A percentile compares a stretch with the other conserved stretches of the same genome.
These are phyloP conservation scores for Tripidium arundinaceum DNA, from an alignment of 202 grass and related monocot species.

Conservation along the genomic window DNA sequence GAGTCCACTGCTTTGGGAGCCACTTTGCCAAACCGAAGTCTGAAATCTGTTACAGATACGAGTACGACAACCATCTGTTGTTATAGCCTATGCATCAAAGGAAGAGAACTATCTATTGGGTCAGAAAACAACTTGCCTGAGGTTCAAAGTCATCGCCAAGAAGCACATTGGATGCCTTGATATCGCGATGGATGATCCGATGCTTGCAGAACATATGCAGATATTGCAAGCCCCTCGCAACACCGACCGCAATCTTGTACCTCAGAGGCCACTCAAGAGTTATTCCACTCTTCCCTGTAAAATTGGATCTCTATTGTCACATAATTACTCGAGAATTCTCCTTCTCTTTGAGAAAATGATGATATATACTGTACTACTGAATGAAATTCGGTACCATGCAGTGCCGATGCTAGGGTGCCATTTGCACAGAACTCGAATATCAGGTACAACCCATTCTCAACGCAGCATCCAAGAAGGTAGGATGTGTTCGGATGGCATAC, in stretches of 20 bases:
- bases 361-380: background rate
- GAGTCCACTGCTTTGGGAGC: constrained; percentile 95
- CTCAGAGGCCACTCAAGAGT: constrained; percentile 66
- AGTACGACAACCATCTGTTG: no score
- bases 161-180: constrained; percentile 87
- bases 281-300: constrained; percentile 56
- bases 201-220: constrained; percentile 86
- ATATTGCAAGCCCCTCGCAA: constrained; percentile 82
- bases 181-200: constrained; percentile 86
- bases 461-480: constrained; percentile 79
- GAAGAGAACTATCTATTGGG: no score
- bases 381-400: constrained; percentile 54
- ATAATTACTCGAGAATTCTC: background rate
- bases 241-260: constrained; percentile 77
- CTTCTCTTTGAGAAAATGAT: no score
- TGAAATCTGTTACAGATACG: constrained; percentile 68
- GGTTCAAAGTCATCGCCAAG: constrained; percentile 77
- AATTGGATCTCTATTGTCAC: constrained; percentile 4
- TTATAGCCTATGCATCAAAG: no score
- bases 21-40: constrained; percentile 94
- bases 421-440: constrained; percentile 72
- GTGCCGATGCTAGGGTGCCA: constrained; percentile 63
- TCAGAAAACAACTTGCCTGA: no score
- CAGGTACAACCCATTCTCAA: constrained; percentile 86
- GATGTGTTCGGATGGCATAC: constrained; percentile 89